Conservation (phyloP, 768 basidiomycete species). For the Goffeauzyma gilvescens region DNA sequence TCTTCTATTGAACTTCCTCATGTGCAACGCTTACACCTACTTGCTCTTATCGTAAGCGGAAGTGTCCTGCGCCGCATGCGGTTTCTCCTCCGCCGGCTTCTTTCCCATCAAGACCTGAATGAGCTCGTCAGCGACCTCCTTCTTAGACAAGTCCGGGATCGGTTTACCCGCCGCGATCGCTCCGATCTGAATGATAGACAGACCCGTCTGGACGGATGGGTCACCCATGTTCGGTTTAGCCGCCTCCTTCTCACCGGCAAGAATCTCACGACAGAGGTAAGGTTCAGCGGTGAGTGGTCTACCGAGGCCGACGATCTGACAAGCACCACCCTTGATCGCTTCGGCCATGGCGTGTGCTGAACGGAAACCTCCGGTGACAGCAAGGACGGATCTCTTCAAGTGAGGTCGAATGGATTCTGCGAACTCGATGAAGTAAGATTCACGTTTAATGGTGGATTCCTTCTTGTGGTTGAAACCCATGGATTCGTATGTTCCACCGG, state of each 20-base stretch:
- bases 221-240: constrained; percentile 18
- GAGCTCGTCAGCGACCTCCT: constrained; percentile 6
- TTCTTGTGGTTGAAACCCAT: constrained; percentile 20
- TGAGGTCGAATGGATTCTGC: constrained; percentile 19
- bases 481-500: constrained; percentile 33
- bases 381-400: constrained; percentile 19
- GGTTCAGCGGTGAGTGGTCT: constrained; percentile 28
- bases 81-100: constrained; percentile 9
- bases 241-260: constrained; percentile 14
- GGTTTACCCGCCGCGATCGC: constrained; percentile 5
- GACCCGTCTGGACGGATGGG: constrained; percentile 5
- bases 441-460: constrained; percentile 23
- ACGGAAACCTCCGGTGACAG: constrained; percentile 31
- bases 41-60: constrained; percentile 1
- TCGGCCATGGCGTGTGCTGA: constrained; percentile 18
- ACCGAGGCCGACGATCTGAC: constrained; percentile 23
- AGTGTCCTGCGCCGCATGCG: constrained; percentile 7
- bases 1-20: not conserved
- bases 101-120: constrained; percentile 11
- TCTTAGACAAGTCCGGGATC: constrained; percentile 13
- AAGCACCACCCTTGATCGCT: constrained; percentile 12
- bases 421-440: constrained; percentile 25
- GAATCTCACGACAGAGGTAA: constrained; percentile 19
- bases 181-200: constrained; percentile 10
- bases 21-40: constrained; percentile 4